A percentile compares a stretch with the other conserved stretches of the same genome.
Evolutionary conservation across 805 yeast species (phyloP).

Genomic region (Torulaspora microellipsoides): DNA sequence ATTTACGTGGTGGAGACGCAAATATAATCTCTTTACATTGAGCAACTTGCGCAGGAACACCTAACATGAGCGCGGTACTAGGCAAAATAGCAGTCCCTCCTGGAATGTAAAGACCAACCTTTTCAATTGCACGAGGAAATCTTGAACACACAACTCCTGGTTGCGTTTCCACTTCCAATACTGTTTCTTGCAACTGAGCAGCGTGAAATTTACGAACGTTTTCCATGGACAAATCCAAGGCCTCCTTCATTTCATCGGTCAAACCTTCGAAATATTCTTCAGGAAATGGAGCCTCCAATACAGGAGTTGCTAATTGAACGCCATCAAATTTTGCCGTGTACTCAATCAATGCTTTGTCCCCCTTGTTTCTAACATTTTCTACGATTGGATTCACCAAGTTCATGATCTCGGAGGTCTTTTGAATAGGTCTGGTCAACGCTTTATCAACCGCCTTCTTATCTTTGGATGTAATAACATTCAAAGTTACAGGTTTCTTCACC

Average conservation of each 20-base stretch:
- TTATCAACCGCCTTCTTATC: slow-evolving; percentile 43
- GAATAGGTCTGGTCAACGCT: slow-evolving; percentile 90
- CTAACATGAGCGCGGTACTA: slow-evolving; percentile 95
- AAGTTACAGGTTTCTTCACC: slow-evolving; percentile 26
- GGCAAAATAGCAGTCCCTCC: slow-evolving; percentile 99
- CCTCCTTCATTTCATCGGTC: slow-evolving; percentile 67
- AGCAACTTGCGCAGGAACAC: slow-evolving; percentile 98
- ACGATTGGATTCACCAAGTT: slow-evolving; percentile 87
- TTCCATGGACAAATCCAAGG: slow-evolving; percentile 83
- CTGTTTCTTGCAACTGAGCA: slow-evolving; percentile 77
- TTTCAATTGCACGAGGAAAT: slow-evolving; percentile 90
- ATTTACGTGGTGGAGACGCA: slow-evolving; percentile 91
- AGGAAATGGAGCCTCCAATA: slow-evolving; percentile 85
- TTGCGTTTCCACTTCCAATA: slow-evolving; percentile 80
- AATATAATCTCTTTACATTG: slow-evolving; percentile 88
- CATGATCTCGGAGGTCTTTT: slow-evolving; percentile 89
- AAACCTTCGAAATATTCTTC: slow-evolving; percentile 66
- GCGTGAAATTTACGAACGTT: slow-evolving; percentile 90
- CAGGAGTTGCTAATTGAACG: slow-evolving; percentile 65
- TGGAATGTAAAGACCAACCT: slow-evolving; percentile 93
- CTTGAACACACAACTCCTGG: slow-evolving; percentile 94
- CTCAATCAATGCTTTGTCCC: slow-evolving; percentile 87
- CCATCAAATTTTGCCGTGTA: slow-evolving; percentile 88
- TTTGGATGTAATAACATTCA: slow-evolving; percentile 24
- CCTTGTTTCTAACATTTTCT: slow-evolving; percentile 65